These are phyloP conservation scores for Symbiotaphrina buchneri DNA, from an alignment of 495 filamentous ascomycete genomes.

Conservation along the genomic window DNA sequence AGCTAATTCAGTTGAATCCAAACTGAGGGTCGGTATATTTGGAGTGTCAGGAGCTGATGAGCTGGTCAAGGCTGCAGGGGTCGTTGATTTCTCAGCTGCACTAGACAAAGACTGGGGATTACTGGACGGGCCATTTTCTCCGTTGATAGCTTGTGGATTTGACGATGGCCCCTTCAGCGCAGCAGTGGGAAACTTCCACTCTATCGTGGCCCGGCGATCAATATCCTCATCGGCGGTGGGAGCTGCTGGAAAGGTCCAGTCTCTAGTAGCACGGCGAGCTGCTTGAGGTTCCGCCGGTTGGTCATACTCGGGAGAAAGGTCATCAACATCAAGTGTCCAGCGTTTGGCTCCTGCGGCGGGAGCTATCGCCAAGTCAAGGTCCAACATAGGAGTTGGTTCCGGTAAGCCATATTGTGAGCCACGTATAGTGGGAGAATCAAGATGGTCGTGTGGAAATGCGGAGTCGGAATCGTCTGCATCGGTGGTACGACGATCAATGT, in stretches of 20 bases:
- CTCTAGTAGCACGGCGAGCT: constrained; percentile 10
- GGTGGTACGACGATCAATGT: background rate
- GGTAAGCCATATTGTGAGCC: constrained; percentile 37
- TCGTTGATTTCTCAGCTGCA: too few relatives aligned
- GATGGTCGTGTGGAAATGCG: constrained; percentile 26
- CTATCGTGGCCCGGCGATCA: constrained; percentile 24
- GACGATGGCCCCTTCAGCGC: too few relatives aligned
- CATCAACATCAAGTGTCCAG: constrained; percentile 20
- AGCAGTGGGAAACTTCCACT: constrained; percentile 45
- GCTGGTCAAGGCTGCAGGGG: too few relatives aligned
- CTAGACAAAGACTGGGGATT: too few relatives aligned
- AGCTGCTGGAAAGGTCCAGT: constrained; percentile 20
- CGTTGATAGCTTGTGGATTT: too few relatives aligned
- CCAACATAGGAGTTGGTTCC: constrained; percentile 19
- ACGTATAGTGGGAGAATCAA: constrained; percentile 19
- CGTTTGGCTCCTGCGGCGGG: constrained; percentile 36
- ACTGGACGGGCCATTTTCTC: too few relatives aligned
- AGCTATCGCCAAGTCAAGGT: constrained; percentile 20
- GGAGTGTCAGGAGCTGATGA: too few relatives aligned
- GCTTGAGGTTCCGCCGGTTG: too few relatives aligned
- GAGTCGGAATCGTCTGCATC: constrained; percentile 22
- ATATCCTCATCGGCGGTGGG: constrained; percentile 26
- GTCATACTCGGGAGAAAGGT: too few relatives aligned
- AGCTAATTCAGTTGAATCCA: too few relatives aligned
- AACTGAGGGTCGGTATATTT: too few relatives aligned